Percentiles rank a stretch among this genome's conserved stretches.
phyloP scores from a whole-genome alignment of 192 early-diverging fungal species.

The Mortierella hygrophila region DNA sequence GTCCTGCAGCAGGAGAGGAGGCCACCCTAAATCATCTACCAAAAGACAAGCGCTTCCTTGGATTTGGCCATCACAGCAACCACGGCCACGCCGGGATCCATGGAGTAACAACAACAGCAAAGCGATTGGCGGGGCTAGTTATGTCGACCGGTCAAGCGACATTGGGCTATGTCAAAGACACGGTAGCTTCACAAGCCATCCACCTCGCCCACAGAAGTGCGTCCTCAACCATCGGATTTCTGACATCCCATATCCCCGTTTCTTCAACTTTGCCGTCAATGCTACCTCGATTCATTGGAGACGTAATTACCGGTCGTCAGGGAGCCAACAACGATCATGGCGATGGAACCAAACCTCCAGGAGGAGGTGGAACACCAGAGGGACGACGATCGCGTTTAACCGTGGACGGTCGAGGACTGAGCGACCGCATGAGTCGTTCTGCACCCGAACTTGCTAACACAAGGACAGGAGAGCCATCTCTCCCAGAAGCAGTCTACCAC shows the following conservation, averaged over 20 bases:
- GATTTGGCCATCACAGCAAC: not conserved
- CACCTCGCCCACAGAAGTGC: slow-evolving; percentile 15
- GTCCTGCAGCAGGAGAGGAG: not conserved
- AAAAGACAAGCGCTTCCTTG: not conserved
- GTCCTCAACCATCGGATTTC: not conserved
- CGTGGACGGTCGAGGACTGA: not conserved
- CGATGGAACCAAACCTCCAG: not conserved
- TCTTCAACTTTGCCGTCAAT: not conserved
- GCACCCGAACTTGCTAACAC: not conserved
- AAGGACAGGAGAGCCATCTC: not conserved
- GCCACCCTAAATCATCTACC: not conserved
- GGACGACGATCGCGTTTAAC: not conserved
- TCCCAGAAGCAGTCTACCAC: not conserved
- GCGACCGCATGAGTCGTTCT: not conserved
- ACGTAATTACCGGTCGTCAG: not conserved
- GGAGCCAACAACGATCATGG: not conserved
- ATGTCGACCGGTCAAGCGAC: slow-evolving; percentile 16
- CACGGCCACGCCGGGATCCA: not conserved
- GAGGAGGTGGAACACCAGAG: not conserved
- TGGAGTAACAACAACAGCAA: not conserved
- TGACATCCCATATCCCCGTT: not conserved
- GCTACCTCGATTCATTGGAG: not conserved
- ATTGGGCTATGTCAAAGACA: slow-evolving; percentile 15
- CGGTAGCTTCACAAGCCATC: slow-evolving; percentile 8
- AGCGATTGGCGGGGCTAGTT: not conserved